A percentile compares a stretch with the other conserved stretches of the same genome.
These are phyloP conservation scores for Chalaropsis ovoidea DNA, from an alignment of 2,329 filamentous ascomycete genomes.

Conservation along the genomic window DNA sequence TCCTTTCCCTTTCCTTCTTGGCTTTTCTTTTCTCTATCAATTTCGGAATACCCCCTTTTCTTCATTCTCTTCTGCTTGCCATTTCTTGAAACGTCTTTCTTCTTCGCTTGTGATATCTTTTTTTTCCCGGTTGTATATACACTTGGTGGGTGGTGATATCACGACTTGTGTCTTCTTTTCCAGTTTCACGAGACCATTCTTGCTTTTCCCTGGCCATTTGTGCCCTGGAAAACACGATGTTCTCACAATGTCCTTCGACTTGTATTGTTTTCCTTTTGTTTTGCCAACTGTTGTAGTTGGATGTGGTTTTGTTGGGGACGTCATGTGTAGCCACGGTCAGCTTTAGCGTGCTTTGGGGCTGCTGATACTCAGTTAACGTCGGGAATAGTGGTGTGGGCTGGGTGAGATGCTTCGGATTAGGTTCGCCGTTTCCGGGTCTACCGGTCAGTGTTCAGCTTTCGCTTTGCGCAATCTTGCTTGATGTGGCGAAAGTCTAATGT, in stretches of 20 bases:
- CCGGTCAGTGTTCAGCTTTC: no score
- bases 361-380: background rate
- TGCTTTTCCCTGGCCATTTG: background rate
- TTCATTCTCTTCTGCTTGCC: conserved; percentile 23
- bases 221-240: background rate
- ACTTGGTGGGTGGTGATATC: conserved; percentile 9
- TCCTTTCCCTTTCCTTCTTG: conserved; percentile 19
- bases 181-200: background rate
- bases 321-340: background rate
- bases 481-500: no score
- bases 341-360: background rate
- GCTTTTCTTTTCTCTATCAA: conserved; percentile 20
- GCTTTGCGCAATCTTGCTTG: no score
- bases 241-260: background rate
- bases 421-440: no score
- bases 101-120: conserved; percentile 16
- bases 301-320: background rate
- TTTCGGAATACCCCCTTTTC: conserved; percentile 19
- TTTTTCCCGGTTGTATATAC: conserved; percentile 20
- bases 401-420: no score
- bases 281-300: background rate
- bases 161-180: conserved; percentile 1
- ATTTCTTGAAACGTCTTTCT: conserved; percentile 16
- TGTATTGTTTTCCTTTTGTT: conserved; percentile 9
- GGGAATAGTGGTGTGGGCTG: no score